These are phyloP conservation scores for Kuraishia hungarica DNA, from an alignment of 805 yeast genomes.

Conservation along the genomic window DNA sequence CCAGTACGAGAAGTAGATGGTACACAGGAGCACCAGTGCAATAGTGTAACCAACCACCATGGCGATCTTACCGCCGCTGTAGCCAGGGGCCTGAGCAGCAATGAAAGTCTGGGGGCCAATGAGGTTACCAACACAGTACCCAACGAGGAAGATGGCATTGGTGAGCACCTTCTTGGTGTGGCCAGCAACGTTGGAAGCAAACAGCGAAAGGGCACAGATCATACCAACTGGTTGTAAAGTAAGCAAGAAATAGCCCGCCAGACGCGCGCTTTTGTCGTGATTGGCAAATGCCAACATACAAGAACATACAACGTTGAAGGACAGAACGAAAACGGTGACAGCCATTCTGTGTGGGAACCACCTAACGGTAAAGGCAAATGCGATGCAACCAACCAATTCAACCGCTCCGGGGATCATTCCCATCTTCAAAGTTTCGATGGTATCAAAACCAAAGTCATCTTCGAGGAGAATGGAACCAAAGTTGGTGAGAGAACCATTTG, in stretches of 20 bases:
- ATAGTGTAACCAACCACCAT: conserved; percentile 32
- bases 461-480: conserved; percentile 35
- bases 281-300: conserved; percentile 21
- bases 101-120: conserved; percentile 69
- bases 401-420: conserved; percentile 30
- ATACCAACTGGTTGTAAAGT: conserved; percentile 18
- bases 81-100: conserved; percentile 44
- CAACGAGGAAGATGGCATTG: conserved; percentile 47
- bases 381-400: conserved; percentile 25
- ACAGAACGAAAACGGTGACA: conserved; percentile 17
- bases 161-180: conserved; percentile 58
- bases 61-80: conserved; percentile 42
- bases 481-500: conserved; percentile 47
- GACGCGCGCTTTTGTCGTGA: conserved; percentile 13
- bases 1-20: conserved; percentile 14
- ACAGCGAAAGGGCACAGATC: conserved; percentile 17
- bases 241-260: conserved; percentile 22
- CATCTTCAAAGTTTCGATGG: conserved; percentile 21
- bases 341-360: conserved; percentile 23
- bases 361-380: conserved; percentile 13
- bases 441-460: conserved; percentile 24
- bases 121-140: conserved; percentile 56
- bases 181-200: conserved; percentile 45
- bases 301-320: conserved; percentile 14
- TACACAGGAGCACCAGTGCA: conserved; percentile 16